A percentile compares a stretch with the other conserved stretches of the same genome.
Conservation (phyloP, 495 filamentous ascomycete genomes). For the Tuber calosporum region DNA sequence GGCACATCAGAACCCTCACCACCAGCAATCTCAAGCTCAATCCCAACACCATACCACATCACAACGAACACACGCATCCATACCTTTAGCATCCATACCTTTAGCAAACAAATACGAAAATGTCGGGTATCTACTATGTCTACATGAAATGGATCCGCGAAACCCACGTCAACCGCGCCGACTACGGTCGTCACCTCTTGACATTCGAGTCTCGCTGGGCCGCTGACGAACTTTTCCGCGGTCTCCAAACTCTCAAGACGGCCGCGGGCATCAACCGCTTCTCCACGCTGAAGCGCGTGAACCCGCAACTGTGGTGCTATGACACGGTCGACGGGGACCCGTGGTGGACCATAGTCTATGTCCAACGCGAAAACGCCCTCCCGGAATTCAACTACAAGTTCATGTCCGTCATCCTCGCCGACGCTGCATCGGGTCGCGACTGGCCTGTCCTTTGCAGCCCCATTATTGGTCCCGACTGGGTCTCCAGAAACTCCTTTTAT, state of each 20-base stretch:
- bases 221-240: conserved; percentile 25
- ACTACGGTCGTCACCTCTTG: conserved; percentile 8
- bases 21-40: background rate
- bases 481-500: conserved; percentile 11
- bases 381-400: conserved; percentile 3
- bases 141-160: conserved; percentile 11
- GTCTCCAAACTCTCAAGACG: background rate
- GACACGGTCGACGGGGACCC: conserved; percentile 3
- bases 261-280: background rate
- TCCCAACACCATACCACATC: background rate
- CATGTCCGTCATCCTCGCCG: conserved; percentile 6
- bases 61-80: background rate
- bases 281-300: conserved; percentile 5
- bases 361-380: conserved; percentile 3
- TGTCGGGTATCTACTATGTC: conserved; percentile 16
- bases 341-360: background rate
- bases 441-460: conserved; percentile 14
- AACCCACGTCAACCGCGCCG: background rate
- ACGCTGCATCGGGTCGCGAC: background rate
- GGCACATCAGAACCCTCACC: background rate
- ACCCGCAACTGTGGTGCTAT: conserved; percentile 24
- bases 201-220: conserved; percentile 15
- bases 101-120: background rate
- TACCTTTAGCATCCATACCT: background rate
- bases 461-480: conserved; percentile 9